phyloP scores from a whole-genome alignment of 2,329 filamentous ascomycete species.

The Fonsecaea multimorphosa region DNA sequence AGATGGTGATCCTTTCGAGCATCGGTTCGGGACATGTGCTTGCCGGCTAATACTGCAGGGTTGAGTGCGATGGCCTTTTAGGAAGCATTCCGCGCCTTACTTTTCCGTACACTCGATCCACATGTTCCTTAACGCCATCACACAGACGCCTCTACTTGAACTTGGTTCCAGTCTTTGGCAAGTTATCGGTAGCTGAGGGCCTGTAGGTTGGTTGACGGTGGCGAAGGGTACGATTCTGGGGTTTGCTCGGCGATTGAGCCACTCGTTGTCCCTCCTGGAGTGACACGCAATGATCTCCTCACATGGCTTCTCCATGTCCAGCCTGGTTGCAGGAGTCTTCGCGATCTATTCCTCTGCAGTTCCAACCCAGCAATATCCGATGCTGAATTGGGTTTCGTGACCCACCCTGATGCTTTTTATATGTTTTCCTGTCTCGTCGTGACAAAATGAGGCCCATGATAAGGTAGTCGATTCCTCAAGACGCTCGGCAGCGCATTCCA shows the following conservation, averaged over 20 bases:
- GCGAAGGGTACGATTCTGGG: not conserved
- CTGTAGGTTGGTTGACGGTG: not conserved
- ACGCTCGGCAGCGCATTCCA: conserved; percentile 49
- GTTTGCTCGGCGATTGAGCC: not conserved
- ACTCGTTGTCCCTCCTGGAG: not conserved
- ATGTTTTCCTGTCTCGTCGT: conserved; percentile 30
- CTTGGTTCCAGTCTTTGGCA: conserved; percentile 34
- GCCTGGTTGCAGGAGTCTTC: conserved; percentile 49
- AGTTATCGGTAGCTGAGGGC: not conserved
- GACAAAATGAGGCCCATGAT: conserved; percentile 47
- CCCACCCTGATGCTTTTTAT: conserved; percentile 24
- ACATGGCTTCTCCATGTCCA: not conserved
- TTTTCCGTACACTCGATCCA: conserved; percentile 24
- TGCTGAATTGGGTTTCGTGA: conserved; percentile 29
- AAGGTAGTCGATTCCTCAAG: conserved; percentile 46
- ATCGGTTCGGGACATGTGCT: not conserved
- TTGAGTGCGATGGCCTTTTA: not conserved
- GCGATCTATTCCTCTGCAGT: conserved; percentile 64
- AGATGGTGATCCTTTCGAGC: not conserved
- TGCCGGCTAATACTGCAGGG: not conserved
- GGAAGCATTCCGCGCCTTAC: conserved; percentile 9
- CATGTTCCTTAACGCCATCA: conserved; percentile 10
- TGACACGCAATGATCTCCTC: not conserved
- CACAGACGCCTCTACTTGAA: conserved; percentile 10
- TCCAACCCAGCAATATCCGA: conserved; percentile 60